Base-by-base conservation (phyloP, 169 alveolate genomes). In the Cyclospora cayetanensis region DNA sequence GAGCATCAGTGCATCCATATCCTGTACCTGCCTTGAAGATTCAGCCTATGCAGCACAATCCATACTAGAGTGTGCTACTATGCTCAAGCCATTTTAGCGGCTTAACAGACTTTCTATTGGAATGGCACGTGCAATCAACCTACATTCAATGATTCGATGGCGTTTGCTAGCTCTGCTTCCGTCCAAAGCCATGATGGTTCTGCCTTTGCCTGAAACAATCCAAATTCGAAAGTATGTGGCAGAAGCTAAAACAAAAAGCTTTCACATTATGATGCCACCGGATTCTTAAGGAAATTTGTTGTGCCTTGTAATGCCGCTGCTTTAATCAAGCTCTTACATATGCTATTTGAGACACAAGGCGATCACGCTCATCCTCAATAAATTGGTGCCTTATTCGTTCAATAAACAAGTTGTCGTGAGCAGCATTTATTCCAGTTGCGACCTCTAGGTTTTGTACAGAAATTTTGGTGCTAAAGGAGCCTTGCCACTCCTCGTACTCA, bases 331-430 rank as follows among this genome's bases (percentile, higher is more conserved):
- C 0, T 55, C 18, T 72, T 39, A 72, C 84, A 7, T 72, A 52
- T 39, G 84, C 35, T 72, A 72, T 72, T 34, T 39, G 84, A 22
- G 84, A 2, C 34, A n/a, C 41, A 22, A 72, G 84, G 84, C 63
- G 63, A 20, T 72, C 84, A 7, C 84, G 84, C 63, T 72, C 84
- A 50, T 37, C 60, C n/a, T 72, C 84, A 39, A 72, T 72, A 41
- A 72, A 72, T 37, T 72, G 63, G 55, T 20, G 35, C 55, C 84
- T 34, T 37, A 72, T 72, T 39, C 55, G 4, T 72, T 72, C 84
- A 18, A 72, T 35, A 2, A 55, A 42, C 31, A 72, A 35, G n/a
- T 35, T 72, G 52, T 72, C 84, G 27, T 72, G 52, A 0, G 84
- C 7, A 22, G 1, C 60, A 0, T 37, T 5, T 4, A 72, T 72